Evolutionary conservation across 2,329 filamentous ascomycete species (phyloP), one percentile per base, ranked within the genome.

Genomic region (Exophiala sideris): DNA sequence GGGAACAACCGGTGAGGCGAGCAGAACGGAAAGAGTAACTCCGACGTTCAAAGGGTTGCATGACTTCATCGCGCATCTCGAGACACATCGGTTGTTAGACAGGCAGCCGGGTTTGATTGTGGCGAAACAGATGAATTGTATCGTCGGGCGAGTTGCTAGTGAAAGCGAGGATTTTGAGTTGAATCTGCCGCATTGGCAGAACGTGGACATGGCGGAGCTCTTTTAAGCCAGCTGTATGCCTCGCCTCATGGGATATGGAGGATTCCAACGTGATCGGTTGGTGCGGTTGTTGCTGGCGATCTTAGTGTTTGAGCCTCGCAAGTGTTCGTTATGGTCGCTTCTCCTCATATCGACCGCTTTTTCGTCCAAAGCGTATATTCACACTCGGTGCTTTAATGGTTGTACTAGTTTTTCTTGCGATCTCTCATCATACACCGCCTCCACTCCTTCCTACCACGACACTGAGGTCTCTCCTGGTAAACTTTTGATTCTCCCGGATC

Each of bases 121-220:
- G 44, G 56, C 73, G 45, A 69, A 73, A 54, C 66, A 70, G 50
- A 70, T 73, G 14, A 68, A 69, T 16, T 75, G 72, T 60, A 68
- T 78, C 42, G 59, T 70, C 16, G 73, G 73, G 18, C 64, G 70
- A 41, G 54, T 72, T 21, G 73, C 73, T 11, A 59, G 60, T 2
- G 65, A 70, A 14, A 59, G 62, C 12, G 75, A 76, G 61, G 71
- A 73, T 47, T 78, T 77, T 59, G 75, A 78, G 64, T 68, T 78
- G 45, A 77, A 77, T 60, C 66, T 78, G 36, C 69, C 65, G 38
- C 68, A 29, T 29, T 8, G 24, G 24, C 24, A 29, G 24, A 29
- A 29, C 7, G 24, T 5, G 24, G 24, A 29, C 24, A 29, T 29
- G 5, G 24, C 24, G 24, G 24, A 29, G 24, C 24, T 29, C 24